A percentile compares a stretch with the other conserved stretches of the same genome.
Evolutionary conservation across 768 basidiomycete species (phyloP).

Genomic region (Floccularia luteovirens): DNA sequence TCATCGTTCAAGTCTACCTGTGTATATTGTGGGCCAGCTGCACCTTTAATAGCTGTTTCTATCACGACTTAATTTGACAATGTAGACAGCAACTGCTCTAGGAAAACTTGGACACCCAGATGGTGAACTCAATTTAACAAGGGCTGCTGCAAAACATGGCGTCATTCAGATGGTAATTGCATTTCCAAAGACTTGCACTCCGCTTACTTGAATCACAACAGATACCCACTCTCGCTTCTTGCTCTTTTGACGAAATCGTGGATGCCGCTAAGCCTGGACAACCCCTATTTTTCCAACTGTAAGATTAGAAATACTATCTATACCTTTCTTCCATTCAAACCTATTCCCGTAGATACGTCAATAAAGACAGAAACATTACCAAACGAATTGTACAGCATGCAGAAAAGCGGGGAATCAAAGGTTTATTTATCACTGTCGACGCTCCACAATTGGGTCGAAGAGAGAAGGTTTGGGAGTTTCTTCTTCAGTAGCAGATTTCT

Average conservation of each 20-base stretch:
- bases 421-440: constrained; percentile 94
- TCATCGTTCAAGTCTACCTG: constrained; percentile 62
- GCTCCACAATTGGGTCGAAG: constrained; percentile 93
- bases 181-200: too few relatives aligned
- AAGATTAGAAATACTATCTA: constrained; percentile 2
- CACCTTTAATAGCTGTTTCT: neutral
- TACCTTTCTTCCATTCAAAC: neutral
- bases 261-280: constrained; percentile 77
- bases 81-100: constrained; percentile 69
- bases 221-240: constrained; percentile 95
- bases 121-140: constrained; percentile 86
- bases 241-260: constrained; percentile 94
- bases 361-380: constrained; percentile 82
- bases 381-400: constrained; percentile 86
- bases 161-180: constrained; percentile 41
- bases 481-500: neutral
- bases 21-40: constrained; percentile 32
- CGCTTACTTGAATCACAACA: constrained; percentile 21
- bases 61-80: neutral
- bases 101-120: constrained; percentile 96
- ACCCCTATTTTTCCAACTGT: constrained; percentile 83
- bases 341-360: constrained; percentile 61
- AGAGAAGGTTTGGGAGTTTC: constrained; percentile 58
- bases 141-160: constrained; percentile 70
- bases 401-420: constrained; percentile 85